These are phyloP conservation scores for Prunus fruticosa DNA, from an alignment of 306 rosid genomes.

Conservation along the genomic window DNA sequence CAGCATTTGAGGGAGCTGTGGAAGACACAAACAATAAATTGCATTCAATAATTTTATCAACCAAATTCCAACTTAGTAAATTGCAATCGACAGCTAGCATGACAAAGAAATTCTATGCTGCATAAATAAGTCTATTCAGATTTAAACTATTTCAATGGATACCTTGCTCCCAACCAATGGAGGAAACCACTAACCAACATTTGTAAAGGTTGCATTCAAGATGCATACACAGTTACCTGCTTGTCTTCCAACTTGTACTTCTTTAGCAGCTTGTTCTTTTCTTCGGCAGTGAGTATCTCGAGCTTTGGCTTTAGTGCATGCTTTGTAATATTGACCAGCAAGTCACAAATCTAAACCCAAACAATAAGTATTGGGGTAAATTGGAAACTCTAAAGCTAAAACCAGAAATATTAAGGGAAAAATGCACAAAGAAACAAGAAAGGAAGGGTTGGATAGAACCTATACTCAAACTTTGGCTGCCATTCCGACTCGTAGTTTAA, in stretches of 20 bases:
- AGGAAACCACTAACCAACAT: neutral
- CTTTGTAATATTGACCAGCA: slow-evolving; percentile 45
- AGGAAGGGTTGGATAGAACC: neutral
- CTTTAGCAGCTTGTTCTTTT: slow-evolving; percentile 34
- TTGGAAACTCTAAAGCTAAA: neutral
- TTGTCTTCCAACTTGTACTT: slow-evolving; percentile 36
- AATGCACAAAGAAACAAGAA: neutral
- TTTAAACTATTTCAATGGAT: neutral
- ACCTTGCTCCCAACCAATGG: neutral
- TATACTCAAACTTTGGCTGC: neutral
- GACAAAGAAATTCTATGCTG: neutral
- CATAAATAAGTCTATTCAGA: neutral
- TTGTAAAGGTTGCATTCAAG: neutral
- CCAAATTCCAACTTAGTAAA: neutral
- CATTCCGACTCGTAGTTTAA: too few relatives aligned
- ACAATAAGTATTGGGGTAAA: neutral
- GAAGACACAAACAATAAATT: neutral
- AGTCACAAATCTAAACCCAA: slow-evolving; percentile 35
- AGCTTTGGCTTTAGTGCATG: slow-evolving; percentile 44
- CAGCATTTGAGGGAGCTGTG: slow-evolving; percentile 45
- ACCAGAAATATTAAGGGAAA: neutral
- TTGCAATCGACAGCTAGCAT: neutral
- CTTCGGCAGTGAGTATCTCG: slow-evolving; percentile 35
- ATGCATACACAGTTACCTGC: slow-evolving; percentile 30
- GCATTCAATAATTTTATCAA: neutral